A percentile compares a stretch with the other conserved stretches of the same genome.
Evolutionary conservation across 2,329 filamentous ascomycete genomes (phyloP).

Genomic region (Cercospora brassicicola): DNA sequence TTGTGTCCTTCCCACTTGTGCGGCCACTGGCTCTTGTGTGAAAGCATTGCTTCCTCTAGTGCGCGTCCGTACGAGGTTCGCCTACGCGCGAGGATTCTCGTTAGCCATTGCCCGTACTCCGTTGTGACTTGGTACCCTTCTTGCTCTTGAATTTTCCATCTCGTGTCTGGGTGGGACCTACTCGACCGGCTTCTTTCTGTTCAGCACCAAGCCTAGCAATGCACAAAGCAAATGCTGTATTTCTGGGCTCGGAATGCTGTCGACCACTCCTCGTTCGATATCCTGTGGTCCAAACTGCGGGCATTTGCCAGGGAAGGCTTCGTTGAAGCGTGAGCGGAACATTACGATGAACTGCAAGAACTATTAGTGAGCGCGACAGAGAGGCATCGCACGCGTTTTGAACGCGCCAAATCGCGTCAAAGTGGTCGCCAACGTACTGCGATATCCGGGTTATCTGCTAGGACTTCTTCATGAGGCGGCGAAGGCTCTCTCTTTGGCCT

Average conservation of each 20-base stretch:
- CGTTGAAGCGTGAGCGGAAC: constrained; percentile 91
- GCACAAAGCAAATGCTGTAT: constrained; percentile 88
- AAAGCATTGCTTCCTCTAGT: constrained; percentile 85
- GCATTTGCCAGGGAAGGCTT: constrained; percentile 82
- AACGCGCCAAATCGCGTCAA: constrained; percentile 36
- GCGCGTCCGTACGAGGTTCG: constrained; percentile 89
- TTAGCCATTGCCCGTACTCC: constrained; percentile 31
- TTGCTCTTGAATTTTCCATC: not conserved
- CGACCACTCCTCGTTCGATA: constrained; percentile 80
- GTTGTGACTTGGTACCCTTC: not conserved
- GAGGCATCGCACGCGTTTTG: constrained; percentile 28
- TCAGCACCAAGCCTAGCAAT: constrained; percentile 80
- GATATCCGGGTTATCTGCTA: constrained; percentile 89
- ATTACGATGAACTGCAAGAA: constrained; percentile 85
- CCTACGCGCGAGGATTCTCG: constrained; percentile 52
- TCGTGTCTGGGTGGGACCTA: constrained; percentile 54
- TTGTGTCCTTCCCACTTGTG: constrained; percentile 78
- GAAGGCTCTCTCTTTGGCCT: constrained; percentile 73
- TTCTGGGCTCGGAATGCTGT: constrained; percentile 75
- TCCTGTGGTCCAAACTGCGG: constrained; percentile 93
- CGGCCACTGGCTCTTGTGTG: constrained; percentile 87
- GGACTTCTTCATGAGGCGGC: constrained; percentile 82
- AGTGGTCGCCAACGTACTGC: constrained; percentile 64
- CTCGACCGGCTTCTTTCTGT: constrained; percentile 99
- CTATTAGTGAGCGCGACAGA: constrained; percentile 46